Percentiles rank a stretch among this genome's conserved stretches.
Conservation (phyloP, 257 asterid species). For the Nicotiana tabacum region DNA sequence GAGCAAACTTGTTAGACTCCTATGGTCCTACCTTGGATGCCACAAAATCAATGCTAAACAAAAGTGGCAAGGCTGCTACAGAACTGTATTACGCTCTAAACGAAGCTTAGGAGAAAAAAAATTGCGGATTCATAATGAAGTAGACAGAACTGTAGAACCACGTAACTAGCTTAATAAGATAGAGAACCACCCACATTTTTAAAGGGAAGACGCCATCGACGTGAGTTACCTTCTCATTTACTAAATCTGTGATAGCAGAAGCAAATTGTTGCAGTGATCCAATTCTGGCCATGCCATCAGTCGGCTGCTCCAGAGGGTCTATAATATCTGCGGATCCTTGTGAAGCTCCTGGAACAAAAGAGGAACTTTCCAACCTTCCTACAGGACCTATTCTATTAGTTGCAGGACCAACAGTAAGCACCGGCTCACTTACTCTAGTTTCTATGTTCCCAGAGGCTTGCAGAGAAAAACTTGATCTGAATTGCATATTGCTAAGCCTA, state of each 20-base stretch:
- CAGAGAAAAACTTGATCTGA: slow-evolving; percentile 47
- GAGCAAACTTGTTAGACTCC: neutral
- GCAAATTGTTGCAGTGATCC: slow-evolving; percentile 63
- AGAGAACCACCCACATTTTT: neutral
- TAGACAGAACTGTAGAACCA: neutral
- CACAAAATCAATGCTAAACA: neutral
- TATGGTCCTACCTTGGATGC: neutral
- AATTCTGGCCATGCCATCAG: slow-evolving; percentile 61
- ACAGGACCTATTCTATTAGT: slow-evolving; percentile 32
- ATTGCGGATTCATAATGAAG: neutral
- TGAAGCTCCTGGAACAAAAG: slow-evolving; percentile 60
- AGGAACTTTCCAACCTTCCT: slow-evolving; percentile 44
- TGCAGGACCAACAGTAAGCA: slow-evolving; percentile 43
- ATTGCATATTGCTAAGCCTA: slow-evolving; percentile 39
- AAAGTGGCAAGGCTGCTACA: neutral
- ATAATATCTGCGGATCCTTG: slow-evolving; percentile 50
- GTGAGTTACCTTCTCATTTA: slow-evolving; percentile 61
- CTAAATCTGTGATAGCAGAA: slow-evolving; percentile 60
- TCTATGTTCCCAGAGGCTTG: slow-evolving; percentile 30
- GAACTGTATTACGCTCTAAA: neutral
- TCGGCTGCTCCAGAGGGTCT: slow-evolving; percentile 48
- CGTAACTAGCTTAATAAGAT: neutral
- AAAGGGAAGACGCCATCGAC: neutral
- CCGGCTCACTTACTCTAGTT: slow-evolving; percentile 43
- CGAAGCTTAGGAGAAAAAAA: neutral